Evolutionary conservation across 108 stramenopile genomes (phyloP).

Genomic region (Nannochloropsis gaditana): DNA sequence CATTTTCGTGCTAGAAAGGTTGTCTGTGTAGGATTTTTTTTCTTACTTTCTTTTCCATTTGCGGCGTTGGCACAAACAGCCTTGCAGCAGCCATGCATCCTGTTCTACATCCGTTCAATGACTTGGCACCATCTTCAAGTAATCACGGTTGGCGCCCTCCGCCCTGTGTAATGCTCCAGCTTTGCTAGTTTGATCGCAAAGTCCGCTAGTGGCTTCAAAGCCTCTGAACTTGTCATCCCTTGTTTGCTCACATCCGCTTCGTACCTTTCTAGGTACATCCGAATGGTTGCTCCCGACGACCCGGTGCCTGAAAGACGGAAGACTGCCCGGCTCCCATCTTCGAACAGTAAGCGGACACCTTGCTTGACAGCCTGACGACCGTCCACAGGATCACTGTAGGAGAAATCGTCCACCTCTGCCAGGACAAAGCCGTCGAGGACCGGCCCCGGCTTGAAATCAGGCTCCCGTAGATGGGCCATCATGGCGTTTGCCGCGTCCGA

Average conservation of each 20-base stretch:
- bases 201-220: conserved; percentile 68
- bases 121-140: conserved; percentile 57
- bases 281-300: conserved; percentile 41
- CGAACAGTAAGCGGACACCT: conserved; percentile 35
- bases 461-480: conserved; percentile 39
- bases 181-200: conserved; percentile 77
- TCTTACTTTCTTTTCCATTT: too few relatives aligned
- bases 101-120: too few relatives aligned
- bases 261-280: conserved; percentile 91
- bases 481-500: conserved; percentile 42
- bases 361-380: conserved; percentile 34
- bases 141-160: conserved; percentile 93
- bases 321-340: conserved; percentile 36
- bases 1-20: too few relatives aligned
- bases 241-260: conserved; percentile 66
- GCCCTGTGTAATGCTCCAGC: conserved; percentile 82
- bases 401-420: conserved; percentile 38
- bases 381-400: conserved; percentile 49
- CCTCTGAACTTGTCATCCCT: conserved; percentile 58
- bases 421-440: conserved; percentile 22
- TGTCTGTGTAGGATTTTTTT: too few relatives aligned
- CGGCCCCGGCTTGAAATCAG: conserved; percentile 22
- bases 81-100: too few relatives aligned
- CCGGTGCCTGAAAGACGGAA: conserved; percentile 51
- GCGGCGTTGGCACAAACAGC: too few relatives aligned